These are phyloP conservation scores for Xylariaceae sp. DNA, from an alignment of 2,329 filamentous ascomycete genomes.

Conservation along the genomic window DNA sequence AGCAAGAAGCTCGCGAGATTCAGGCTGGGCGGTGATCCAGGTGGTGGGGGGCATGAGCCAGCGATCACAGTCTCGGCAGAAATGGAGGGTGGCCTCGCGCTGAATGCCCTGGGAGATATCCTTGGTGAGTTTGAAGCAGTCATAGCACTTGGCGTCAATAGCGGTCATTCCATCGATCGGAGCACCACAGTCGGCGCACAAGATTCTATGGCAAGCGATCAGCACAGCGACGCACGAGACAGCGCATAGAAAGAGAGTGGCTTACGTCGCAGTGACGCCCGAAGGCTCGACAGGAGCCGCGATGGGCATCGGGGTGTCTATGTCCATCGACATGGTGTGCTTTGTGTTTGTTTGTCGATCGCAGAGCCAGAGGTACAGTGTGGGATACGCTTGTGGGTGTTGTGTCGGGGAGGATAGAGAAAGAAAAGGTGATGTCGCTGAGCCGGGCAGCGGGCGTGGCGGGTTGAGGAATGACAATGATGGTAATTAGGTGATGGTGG, in stretches of 20 bases:
- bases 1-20: constrained; percentile 89
- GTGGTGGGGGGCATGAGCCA: constrained; percentile 59
- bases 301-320: constrained; percentile 54
- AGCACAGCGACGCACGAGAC: neutral
- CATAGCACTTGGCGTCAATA: constrained; percentile 86
- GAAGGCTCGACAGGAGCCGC: constrained; percentile 26
- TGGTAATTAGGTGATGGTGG: too few species aligned
- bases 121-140: constrained; percentile 91
- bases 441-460: too few species aligned
- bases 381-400: neutral
- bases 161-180: constrained; percentile 89
- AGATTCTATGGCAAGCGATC: constrained; percentile 59
- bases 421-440: too few species aligned
- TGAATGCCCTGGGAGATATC: constrained; percentile 92
- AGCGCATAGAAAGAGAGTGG: constrained; percentile 16
- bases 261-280: constrained; percentile 52
- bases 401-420: neutral
- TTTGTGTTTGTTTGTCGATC: neutral
- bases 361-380: neutral
- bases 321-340: constrained; percentile 54
- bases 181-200: constrained; percentile 96
- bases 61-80: constrained; percentile 53
- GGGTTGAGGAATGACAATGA: too few species aligned
- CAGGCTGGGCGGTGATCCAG: constrained; percentile 81
- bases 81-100: constrained; percentile 84